Base-by-base conservation (phyloP, 345 rosid genomes). In the Syzygium jambos region DNA sequence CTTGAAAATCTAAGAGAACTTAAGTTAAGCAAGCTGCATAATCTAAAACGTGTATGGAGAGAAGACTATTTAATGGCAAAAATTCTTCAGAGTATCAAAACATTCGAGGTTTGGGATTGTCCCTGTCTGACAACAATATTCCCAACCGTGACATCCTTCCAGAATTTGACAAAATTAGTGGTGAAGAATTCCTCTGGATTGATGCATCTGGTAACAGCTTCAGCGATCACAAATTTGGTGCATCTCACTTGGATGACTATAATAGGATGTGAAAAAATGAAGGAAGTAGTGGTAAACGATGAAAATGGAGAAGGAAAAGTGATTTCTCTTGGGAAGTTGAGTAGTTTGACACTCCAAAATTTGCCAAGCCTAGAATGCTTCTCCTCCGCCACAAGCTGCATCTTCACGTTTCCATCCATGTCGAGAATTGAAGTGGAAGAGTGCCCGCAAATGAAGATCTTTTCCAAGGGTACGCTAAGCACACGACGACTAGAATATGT, bases 391-490 rank as follows among this genome's bases (percentile, higher is more conserved):
- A 0, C 5, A 0, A 10, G n/a, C 23, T 56, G 61, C 61, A 56
- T 0, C n/a, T 56, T 56, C 5, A 56, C 0, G 3, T 57, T 57
- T 2, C 65, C 29, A 57, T 25, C 7, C 0, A 25, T 57, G 0
- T 1, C 0, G 0, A 0, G 0, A 0, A 57, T 57, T 57, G 2
- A 0, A 25, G 29, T 57, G 7, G 3, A 57, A 57, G 29, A 11
- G 0, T 57, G 65, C 1, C 63, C 65, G 3, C 25, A 25, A 57
- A 57, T 57, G 29, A 57, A 57, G 29, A 25, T 13, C 0, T 25
- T 57, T 57, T 11, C 65, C 11, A 25, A 11, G 29, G 29, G 7
- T 57, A 57, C 0, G 7, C 65, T 25, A 57, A n/a, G n/a, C n/a
- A n/a, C n/a, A n/a, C n/a, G n/a, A n/a, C n/a, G n/a, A n/a, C n/a